Conservation (phyloP, 208 protist species). For the Porcisia deanei region DNA sequence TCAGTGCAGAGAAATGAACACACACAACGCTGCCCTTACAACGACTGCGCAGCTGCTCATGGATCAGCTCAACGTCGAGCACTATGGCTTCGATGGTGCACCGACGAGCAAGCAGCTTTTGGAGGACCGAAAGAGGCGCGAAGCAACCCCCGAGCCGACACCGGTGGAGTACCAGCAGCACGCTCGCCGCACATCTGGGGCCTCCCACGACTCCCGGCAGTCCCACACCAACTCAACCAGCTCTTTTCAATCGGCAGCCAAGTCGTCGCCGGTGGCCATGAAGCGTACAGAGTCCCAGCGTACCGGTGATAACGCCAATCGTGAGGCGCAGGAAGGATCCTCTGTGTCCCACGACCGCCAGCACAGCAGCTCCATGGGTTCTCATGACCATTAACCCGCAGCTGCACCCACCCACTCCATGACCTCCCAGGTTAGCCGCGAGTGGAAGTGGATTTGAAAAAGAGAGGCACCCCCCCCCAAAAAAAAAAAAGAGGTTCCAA, state of each 20-base stretch:
- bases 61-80: constrained; percentile 72
- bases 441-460: constrained; percentile 1
- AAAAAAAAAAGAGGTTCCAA: background rate
- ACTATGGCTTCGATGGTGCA: constrained; percentile 73
- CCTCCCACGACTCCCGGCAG: constrained; percentile 19
- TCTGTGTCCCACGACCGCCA: constrained; percentile 9
- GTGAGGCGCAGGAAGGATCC: constrained; percentile 27
- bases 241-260: constrained; percentile 23
- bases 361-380: constrained; percentile 35
- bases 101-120: constrained; percentile 59
- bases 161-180: constrained; percentile 28
- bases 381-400: constrained; percentile 24
- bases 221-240: constrained; percentile 28
- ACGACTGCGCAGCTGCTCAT: constrained; percentile 71
- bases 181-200: constrained; percentile 13
- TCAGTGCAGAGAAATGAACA: constrained; percentile 67
- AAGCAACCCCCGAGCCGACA: constrained; percentile 32
- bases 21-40: constrained; percentile 62
- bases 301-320: constrained; percentile 29
- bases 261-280: constrained; percentile 40
- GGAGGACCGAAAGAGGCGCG: constrained; percentile 48
- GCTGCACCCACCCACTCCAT: constrained; percentile 24
- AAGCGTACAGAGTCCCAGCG: constrained; percentile 43
- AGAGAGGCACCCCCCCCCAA: no score
- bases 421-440: constrained; percentile 33